Conservation (phyloP, 2,329 filamentous ascomycete species). For the Aspergillus novofumigatus region DNA sequence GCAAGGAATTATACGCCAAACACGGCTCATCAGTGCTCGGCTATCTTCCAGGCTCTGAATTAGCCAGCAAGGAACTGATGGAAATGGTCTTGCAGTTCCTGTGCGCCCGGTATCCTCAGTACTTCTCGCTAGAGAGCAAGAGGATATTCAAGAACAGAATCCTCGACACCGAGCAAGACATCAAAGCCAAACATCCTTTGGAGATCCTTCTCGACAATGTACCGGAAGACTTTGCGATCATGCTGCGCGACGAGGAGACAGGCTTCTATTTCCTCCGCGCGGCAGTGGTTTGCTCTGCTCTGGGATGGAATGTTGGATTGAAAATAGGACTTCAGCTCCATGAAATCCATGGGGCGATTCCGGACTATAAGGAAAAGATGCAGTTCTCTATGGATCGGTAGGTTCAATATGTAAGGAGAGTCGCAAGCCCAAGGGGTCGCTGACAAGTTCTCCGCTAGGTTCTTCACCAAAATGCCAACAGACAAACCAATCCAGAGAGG, state of each 20-base stretch:
- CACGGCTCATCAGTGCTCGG: slow-evolving; percentile 64
- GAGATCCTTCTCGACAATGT: slow-evolving; percentile 70
- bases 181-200: slow-evolving; percentile 62
- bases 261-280: slow-evolving; percentile 72
- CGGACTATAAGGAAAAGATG: slow-evolving; percentile 86
- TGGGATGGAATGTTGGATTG: slow-evolving; percentile 73
- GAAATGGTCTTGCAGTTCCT: slow-evolving; percentile 79
- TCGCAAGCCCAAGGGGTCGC: neutral
- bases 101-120: slow-evolving; percentile 70
- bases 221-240: slow-evolving; percentile 79
- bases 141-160: slow-evolving; percentile 65
- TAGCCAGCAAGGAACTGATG: slow-evolving; percentile 82
- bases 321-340: slow-evolving; percentile 70
- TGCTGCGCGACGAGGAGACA: slow-evolving; percentile 64
- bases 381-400: slow-evolving; percentile 80
- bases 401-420: slow-evolving; percentile 15
- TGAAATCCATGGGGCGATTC: slow-evolving; percentile 69
- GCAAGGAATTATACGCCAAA: slow-evolving; percentile 59
- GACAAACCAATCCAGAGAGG: slow-evolving; percentile 75
- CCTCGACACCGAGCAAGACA: slow-evolving; percentile 57
- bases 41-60: slow-evolving; percentile 67
- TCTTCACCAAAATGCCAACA: slow-evolving; percentile 72
- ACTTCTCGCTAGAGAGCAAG: slow-evolving; percentile 59
- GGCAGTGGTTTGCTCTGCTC: slow-evolving; percentile 70
- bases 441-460: slow-evolving; percentile 45